Percentiles rank a stretch among this genome's conserved stretches.
phyloP scores from a whole-genome alignment of 164 flowering plant genomes.

The Vitis amurensis region DNA sequence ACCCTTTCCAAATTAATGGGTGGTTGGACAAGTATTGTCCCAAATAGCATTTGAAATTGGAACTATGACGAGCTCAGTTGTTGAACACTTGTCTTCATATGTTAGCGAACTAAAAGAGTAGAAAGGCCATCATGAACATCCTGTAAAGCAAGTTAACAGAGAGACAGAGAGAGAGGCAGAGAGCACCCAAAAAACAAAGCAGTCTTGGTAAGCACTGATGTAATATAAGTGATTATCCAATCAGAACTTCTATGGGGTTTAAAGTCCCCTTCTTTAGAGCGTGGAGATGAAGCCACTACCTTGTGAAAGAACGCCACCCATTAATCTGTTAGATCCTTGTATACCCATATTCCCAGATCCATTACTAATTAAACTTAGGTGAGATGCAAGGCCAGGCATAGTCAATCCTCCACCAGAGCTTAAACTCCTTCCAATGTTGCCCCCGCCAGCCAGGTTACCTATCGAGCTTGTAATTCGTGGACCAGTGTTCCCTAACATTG shows the following conservation, averaged over 20 bases:
- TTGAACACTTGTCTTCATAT: too few relatives aligned
- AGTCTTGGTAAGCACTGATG: too few relatives aligned
- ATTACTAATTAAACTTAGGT: slow-evolving; percentile 26
- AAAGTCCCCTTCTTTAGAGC: not conserved
- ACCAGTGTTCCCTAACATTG: slow-evolving; percentile 35
- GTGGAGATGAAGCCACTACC: slow-evolving; percentile 23
- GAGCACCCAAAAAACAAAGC: too few relatives aligned
- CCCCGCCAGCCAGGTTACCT: slow-evolving; percentile 36
- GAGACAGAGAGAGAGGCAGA: too few relatives aligned
- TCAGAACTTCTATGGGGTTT: not conserved
- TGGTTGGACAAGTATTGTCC: too few relatives aligned
- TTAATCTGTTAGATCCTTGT: slow-evolving; percentile 34
- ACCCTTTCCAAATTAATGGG: too few relatives aligned
- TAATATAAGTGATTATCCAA: not conserved
- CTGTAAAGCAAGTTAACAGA: too few relatives aligned
- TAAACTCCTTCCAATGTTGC: slow-evolving; percentile 29
- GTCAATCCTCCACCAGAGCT: slow-evolving; percentile 40
- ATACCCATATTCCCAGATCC: slow-evolving; percentile 13
- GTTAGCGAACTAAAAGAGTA: too few relatives aligned
- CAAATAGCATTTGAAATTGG: too few relatives aligned
- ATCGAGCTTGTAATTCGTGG: slow-evolving; percentile 27
- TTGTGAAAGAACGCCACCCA: slow-evolving; percentile 41
- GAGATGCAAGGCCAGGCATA: slow-evolving; percentile 39
- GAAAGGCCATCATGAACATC: too few relatives aligned
- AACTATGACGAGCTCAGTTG: too few relatives aligned